Evolutionary conservation across 176 grass and related monocot genomes (phyloP).

Genomic region (Oryza meridionalis): DNA sequence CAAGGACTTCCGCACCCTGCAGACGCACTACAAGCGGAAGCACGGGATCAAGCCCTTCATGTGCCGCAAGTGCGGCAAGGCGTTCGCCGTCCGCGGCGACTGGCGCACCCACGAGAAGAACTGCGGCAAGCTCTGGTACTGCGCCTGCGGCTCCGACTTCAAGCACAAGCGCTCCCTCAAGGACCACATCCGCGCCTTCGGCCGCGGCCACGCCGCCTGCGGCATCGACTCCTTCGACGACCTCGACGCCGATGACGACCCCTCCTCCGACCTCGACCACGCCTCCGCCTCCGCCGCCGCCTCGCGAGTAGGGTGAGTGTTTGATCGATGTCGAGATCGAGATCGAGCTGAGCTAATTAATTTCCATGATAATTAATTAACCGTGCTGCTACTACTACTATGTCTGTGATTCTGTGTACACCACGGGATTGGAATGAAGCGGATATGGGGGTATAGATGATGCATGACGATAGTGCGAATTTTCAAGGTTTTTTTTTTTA

Average conservation of each 20-base stretch:
- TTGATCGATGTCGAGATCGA: no score
- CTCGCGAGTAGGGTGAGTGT: not conserved
- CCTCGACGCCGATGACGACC: conserved; percentile 57
- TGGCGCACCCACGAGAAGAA: conserved; percentile 96
- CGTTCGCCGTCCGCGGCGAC: conserved; percentile 91
- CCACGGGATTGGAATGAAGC: not conserved
- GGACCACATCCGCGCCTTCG: conserved; percentile 82
- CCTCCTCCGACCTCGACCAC: conserved; percentile 67
- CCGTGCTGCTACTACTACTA: not conserved
- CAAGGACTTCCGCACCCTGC: conserved; percentile 89
- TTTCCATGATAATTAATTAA: not conserved
- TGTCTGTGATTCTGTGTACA: not conserved
- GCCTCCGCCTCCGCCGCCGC: not conserved
- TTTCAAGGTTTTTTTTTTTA: not conserved
- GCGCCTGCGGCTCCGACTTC: conserved; percentile 88
- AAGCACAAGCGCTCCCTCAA: conserved; percentile 91
- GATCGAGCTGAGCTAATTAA: not conserved
- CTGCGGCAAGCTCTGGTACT: conserved; percentile 98
- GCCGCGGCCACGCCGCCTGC: conserved; percentile 61
- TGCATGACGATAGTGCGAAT: not conserved
- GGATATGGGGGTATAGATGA: not conserved
- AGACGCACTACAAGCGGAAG: conserved; percentile 91
- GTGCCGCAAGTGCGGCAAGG: conserved; percentile 96
- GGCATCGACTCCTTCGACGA: conserved; percentile 77
- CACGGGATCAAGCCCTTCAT: conserved; percentile 97